Percentiles rank a stretch among this genome's conserved stretches.
Conservation (phyloP, 257 asterid species). For the Pogostemon cablin region DNA sequence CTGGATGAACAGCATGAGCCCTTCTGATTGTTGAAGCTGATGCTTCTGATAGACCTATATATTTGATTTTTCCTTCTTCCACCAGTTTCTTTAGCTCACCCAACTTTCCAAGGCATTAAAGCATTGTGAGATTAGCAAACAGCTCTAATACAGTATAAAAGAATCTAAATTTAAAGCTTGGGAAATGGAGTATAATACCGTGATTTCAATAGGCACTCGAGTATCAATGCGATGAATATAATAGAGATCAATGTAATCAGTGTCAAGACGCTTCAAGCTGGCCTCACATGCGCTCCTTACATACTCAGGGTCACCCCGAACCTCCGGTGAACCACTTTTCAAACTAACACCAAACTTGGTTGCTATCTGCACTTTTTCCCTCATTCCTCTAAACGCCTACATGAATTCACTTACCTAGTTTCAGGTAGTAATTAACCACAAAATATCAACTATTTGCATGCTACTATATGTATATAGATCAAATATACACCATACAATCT, state of each 20-base stretch:
- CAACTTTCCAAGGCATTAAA: constrained; percentile 31
- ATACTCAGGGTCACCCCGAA: constrained; percentile 39
- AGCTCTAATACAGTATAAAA: neutral
- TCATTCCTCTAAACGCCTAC: constrained; percentile 40
- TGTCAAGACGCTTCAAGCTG: constrained; percentile 41
- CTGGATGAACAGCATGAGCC: constrained; percentile 64
- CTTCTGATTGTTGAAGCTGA: constrained; percentile 58
- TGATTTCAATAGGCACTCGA: constrained; percentile 41
- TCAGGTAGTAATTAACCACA: neutral
- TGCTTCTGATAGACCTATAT: constrained; percentile 64
- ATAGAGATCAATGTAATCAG: constrained; percentile 42
- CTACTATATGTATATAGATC: too few species aligned
- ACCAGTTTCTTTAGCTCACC: constrained; percentile 59
- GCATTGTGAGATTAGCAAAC: neutral
- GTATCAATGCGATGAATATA: constrained; percentile 44
- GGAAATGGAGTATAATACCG: constrained; percentile 29
- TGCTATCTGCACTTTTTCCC: constrained; percentile 41
- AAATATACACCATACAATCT: too few species aligned
- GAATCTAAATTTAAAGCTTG: neutral
- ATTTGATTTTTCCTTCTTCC: constrained; percentile 62
- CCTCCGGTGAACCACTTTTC: constrained; percentile 7
- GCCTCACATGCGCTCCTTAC: constrained; percentile 41
- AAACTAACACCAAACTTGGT: constrained; percentile 36
- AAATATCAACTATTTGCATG: too few species aligned
- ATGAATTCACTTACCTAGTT: neutral